Percentiles rank a stretch among this genome's conserved stretches.
phyloP scores from a whole-genome alignment of 2,329 filamentous ascomycete genomes.

The Lecanicillium sp. region DNA sequence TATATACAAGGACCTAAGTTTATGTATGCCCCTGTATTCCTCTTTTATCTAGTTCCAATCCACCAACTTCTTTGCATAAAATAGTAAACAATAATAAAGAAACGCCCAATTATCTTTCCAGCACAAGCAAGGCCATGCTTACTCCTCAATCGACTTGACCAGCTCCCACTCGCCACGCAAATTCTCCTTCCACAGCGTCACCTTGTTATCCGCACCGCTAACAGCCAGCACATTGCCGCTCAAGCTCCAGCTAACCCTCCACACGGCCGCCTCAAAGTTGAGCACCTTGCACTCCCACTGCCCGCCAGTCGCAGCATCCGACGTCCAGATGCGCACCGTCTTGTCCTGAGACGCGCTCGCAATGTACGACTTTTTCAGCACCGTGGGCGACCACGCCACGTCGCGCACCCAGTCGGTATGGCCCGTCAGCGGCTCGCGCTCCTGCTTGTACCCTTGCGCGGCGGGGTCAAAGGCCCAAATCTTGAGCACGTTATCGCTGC shows the following conservation, averaged over 20 bases:
- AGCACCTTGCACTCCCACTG: slow-evolving; percentile 83
- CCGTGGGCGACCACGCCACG: slow-evolving; percentile 92
- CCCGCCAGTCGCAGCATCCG: slow-evolving; percentile 42
- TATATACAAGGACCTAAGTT: too few species aligned
- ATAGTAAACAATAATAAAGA: too few species aligned
- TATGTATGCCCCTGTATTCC: too few species aligned
- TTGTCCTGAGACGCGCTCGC: slow-evolving; percentile 93
- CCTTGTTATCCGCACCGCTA: slow-evolving; percentile 90
- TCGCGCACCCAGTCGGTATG: slow-evolving; percentile 97
- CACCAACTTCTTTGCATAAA: background rate
- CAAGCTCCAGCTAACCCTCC: slow-evolving; percentile 96
- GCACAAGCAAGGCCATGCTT: slow-evolving; percentile 14
- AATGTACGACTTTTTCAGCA: slow-evolving; percentile 93
- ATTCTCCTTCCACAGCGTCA: slow-evolving; percentile 98
- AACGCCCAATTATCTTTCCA: background rate
- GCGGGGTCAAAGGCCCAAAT: slow-evolving; percentile 75
- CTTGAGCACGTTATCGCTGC: slow-evolving; percentile 88
- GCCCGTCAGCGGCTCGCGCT: slow-evolving; percentile 59
- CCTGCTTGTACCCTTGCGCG: slow-evolving; percentile 53
- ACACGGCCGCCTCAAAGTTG: slow-evolving; percentile 80
- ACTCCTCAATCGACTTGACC: slow-evolving; percentile 94
- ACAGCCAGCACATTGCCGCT: slow-evolving; percentile 95
- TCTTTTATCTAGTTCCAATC: too few species aligned
- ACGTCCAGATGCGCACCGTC: slow-evolving; percentile 96
- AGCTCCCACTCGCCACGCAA: slow-evolving; percentile 94